A percentile compares a stretch with the other conserved stretches of the same genome.
These are phyloP conservation scores for Beta macrorhiza DNA, from an alignment of 179 eudicot genomes.

Conservation along the genomic window DNA sequence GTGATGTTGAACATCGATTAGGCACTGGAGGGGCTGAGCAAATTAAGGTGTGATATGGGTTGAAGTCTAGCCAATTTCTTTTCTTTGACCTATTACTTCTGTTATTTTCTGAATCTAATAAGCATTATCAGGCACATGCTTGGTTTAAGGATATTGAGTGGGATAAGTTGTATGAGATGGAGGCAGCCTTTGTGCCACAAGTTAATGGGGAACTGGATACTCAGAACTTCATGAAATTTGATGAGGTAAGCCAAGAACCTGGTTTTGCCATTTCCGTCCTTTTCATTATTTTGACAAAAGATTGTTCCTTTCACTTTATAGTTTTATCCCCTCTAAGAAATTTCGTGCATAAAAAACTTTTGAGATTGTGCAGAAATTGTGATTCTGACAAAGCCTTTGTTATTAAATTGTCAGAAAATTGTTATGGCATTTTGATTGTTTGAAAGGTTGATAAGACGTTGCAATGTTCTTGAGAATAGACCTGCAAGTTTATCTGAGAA, in stretches of 20 bases:
- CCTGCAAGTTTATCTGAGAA: not conserved
- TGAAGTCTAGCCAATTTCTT: not conserved
- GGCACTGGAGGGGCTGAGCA: constrained; percentile 86
- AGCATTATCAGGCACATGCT: constrained; percentile 71
- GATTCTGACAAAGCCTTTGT: not conserved
- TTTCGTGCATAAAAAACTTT: not conserved
- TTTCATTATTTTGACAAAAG: not conserved
- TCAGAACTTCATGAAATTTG: constrained; percentile 88
- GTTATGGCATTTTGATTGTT: not conserved
- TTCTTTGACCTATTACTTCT: not conserved
- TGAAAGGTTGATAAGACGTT: not conserved
- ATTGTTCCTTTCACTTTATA: not conserved
- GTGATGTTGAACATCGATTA: constrained; percentile 91
- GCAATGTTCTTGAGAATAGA: not conserved
- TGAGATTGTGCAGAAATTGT: not conserved
- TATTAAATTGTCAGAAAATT: not conserved
- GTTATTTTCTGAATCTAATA: not conserved
- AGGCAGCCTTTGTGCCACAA: constrained; percentile 84
- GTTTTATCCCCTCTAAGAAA: not conserved
- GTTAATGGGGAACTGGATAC: constrained; percentile 91
- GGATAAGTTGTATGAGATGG: constrained; percentile 93
- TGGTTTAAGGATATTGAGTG: constrained; percentile 82
- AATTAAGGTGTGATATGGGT: constrained; percentile 57
- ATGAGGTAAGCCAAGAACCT: constrained; percentile 57
- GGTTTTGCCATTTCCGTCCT: constrained; percentile 1